Conservation (phyloP, 345 rosid genomes). For the Adansonia digitata region DNA sequence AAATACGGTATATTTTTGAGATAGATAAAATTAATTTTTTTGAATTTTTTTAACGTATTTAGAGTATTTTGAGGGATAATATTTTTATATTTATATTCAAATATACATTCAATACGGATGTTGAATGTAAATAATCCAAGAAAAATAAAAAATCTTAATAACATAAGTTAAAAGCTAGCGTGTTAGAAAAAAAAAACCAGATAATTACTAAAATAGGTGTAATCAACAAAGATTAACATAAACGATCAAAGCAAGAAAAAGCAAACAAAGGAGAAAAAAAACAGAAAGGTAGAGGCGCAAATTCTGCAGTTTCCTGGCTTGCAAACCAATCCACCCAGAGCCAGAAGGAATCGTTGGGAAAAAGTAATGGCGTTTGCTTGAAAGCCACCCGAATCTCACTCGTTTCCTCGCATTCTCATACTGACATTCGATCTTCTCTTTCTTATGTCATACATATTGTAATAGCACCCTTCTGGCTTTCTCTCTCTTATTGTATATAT, state of each 20-base stretch:
- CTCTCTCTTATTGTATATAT: not conserved
- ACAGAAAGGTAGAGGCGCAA: not conserved
- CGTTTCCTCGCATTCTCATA: slow-evolving; percentile 35
- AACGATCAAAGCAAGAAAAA: not conserved
- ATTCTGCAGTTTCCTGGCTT: slow-evolving; percentile 53
- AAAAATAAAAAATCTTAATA: too few relatives aligned
- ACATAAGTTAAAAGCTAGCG: too few relatives aligned
- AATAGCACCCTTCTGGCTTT: not conserved
- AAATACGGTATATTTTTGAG: too few relatives aligned
- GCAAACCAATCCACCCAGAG: slow-evolving; percentile 49
- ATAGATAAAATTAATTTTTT: too few relatives aligned
- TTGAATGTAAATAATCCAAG: too few relatives aligned
- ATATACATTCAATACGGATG: too few relatives aligned
- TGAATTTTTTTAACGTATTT: too few relatives aligned
- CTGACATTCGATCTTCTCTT: slow-evolving; percentile 15
- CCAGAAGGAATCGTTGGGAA: slow-evolving; percentile 26
- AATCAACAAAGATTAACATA: not conserved
- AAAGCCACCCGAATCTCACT: slow-evolving; percentile 65
- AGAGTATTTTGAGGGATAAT: too few relatives aligned
- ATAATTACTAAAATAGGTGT: not conserved
- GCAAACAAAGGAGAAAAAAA: not conserved
- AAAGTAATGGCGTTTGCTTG: slow-evolving; percentile 63
- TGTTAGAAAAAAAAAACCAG: not conserved
- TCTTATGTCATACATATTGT: not conserved
- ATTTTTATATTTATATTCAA: too few relatives aligned